Base-by-base conservation (phyloP, 495 filamentous ascomycete species). In the Penicillium malachiteum region DNA sequence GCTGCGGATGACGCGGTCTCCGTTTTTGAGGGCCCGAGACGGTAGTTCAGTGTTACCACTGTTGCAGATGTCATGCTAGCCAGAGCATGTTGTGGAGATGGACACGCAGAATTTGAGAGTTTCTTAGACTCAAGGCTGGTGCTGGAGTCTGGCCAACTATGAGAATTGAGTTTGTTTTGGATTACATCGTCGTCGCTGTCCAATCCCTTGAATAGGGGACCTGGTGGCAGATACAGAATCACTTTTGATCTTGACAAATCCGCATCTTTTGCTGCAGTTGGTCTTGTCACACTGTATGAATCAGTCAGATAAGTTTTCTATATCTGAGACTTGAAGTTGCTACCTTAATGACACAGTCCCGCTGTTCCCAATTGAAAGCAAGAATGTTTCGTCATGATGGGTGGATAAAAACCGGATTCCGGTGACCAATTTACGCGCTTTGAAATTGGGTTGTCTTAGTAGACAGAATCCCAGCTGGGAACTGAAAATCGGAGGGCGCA, bases 41-140 rank as follows among this genome's bases (percentile, higher is more conserved):
- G 72, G 57, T 75, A 77, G 43, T 75, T 71, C 37, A 77, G 61
- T 9, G 72, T 77, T 8, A 75, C 72, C 5, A 77, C 60, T 7
- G 69, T 69, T 2, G 71, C 66, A 14, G 61, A 65, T 7, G 72
- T 66, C 4, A 52, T 52, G 1, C 61, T 54, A 17, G 74, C 70
- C 6, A 75, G 53, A 3, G 50, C 13, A 52, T 66, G 64, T 26
- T 72, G 67, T 0, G 53, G 60, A 57, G 56, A 55, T n/a, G 7
- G 34, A 6, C 13, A 26, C 4, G 21, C 21, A 26, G 21, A 4
- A 26, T 18, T 42, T 14, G 18, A 34, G 40, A 17, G 7, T 11
- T 38, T 31, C 30, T 0, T 16, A 7, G 21, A 26, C 1, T 13
- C 11, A 21, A 5, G 18, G 17, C 14, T 17, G 26, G 11, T 37